Base-by-base conservation (phyloP, 805 yeast species). In the Schizosaccharomyces pombe region DNA sequence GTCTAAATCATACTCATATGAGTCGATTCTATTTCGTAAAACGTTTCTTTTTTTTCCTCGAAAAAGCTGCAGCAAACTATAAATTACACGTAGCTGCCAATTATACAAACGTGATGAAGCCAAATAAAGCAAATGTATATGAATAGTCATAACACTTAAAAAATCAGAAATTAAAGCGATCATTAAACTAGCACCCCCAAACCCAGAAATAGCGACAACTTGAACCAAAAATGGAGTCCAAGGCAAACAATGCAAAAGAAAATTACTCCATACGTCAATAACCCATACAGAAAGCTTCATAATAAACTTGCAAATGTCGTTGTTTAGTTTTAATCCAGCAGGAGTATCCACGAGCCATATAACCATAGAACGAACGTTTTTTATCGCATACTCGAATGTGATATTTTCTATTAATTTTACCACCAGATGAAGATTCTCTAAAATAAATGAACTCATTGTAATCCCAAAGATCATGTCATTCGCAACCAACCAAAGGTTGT, bases 231-330 rank as follows among this genome's bases (percentile, higher is more conserved):
- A 59, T 2, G 67, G 59, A 26, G 68, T 63, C 39, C 60, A 58
- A 1, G 68, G 68, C 24, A 69, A 63, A 52, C 61, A 54, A 5
- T 58, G 22, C 1, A 52, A 55, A n/a, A 65, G 56, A 5, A 56
- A 49, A 9, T 55, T 52, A 8, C 58, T 60, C 80, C 94, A 84
- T 57, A 81, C 76, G 49, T 76, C 76, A 29, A 87, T 72, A 11
- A 86, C 82, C 95, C 96, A 89, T 8, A 82, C 63, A 60, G 84
- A 81, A 52, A 91, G 67, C 56, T 85, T 94, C 34, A 95, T 95
- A 63, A 89, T 72, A 62, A 91, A 93, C 14, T 70, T 72, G 0
- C 95, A 84, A 19, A 91, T 70, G 61, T 86, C 95, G 57, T 78
- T 80, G 64, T 91, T 91, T 54, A 91, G 74, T 62, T 91, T 91